A percentile compares a stretch with the other conserved stretches of the same genome.
Evolutionary conservation across 345 rosid species (phyloP).

Genomic region (Gossypium ekmanianum): DNA sequence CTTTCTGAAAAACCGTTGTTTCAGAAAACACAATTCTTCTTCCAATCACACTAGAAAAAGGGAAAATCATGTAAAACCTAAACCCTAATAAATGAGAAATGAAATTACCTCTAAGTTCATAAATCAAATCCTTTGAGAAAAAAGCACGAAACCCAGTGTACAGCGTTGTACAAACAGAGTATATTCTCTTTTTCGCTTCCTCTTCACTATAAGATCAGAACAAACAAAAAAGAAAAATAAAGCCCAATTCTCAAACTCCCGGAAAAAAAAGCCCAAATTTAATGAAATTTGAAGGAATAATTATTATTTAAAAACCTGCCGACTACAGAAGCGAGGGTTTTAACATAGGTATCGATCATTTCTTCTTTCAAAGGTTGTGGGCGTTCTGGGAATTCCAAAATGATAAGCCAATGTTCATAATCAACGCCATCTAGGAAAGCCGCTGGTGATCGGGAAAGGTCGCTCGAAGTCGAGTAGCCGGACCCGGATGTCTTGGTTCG

Average conservation of each 20-base stretch:
- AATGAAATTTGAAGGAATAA: not conserved
- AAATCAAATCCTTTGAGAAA: no score
- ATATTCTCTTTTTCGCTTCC: not conserved
- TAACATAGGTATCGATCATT: constrained; percentile 75
- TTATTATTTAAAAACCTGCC: constrained; percentile 44
- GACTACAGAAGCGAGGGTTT: constrained; percentile 65
- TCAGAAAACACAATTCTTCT: no score
- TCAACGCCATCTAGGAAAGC: constrained; percentile 21
- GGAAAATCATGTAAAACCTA: no score
- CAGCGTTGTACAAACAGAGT: not conserved
- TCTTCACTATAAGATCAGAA: no score
- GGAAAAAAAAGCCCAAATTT: not conserved
- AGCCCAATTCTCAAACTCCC: not conserved
- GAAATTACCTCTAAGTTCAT: no score
- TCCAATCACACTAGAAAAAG: no score
- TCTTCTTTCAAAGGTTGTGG: constrained; percentile 80
- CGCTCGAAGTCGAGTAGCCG: constrained; percentile 74
- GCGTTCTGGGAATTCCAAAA: constrained; percentile 77
- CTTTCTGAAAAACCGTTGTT: no score
- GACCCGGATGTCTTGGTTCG: constrained; percentile 12
- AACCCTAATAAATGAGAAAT: no score
- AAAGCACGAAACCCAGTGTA: no score
- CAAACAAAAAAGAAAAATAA: not conserved
- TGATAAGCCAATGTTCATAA: constrained; percentile 92
- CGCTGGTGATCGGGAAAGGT: no score